Percentiles rank a stretch among this genome's conserved stretches.
Conservation (phyloP, 345 rosid genomes). For the Eucalyptus viminalis region DNA sequence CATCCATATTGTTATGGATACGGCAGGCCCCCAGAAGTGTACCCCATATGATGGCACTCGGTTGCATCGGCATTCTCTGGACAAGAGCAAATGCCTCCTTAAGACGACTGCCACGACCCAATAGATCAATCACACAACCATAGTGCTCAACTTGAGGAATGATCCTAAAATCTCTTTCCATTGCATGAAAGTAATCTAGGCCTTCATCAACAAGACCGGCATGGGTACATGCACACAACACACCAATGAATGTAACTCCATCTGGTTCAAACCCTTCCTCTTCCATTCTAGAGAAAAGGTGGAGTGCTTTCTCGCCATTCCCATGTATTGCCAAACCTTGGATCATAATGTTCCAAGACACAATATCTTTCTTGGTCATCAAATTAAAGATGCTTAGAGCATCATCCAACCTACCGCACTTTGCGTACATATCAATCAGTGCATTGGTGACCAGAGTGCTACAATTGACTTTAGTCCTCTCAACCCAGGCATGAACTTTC, state of each 20-base stretch:
- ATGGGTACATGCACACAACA: slow-evolving; percentile 82
- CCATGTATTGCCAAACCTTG: slow-evolving; percentile 83
- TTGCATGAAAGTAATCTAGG: slow-evolving; percentile 34
- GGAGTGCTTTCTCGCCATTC: slow-evolving; percentile 51
- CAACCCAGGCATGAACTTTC: slow-evolving; percentile 42
- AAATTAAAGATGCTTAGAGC: slow-evolving; percentile 47
- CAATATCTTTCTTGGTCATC: slow-evolving; percentile 46
- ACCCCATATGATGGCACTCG: slow-evolving; percentile 77
- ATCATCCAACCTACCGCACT: slow-evolving; percentile 54
- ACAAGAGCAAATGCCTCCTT: slow-evolving; percentile 62
- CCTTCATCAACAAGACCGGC: slow-evolving; percentile 74
- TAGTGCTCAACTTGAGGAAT: slow-evolving; percentile 75
- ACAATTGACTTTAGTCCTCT: slow-evolving; percentile 21
- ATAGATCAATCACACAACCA: slow-evolving; percentile 78
- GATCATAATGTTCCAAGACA: slow-evolving; percentile 88
- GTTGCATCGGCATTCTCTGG: slow-evolving; percentile 60
- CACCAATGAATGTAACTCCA: slow-evolving; percentile 50
- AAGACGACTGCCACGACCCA: slow-evolving; percentile 69
- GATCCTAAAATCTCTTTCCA: slow-evolving; percentile 60
- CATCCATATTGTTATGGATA: slow-evolving; percentile 36
- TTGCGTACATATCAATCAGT: slow-evolving; percentile 75
- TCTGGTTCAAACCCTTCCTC: slow-evolving; percentile 60
- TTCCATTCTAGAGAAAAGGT: slow-evolving; percentile 57
- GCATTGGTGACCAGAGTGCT: slow-evolving; percentile 54
- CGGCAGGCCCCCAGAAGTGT: slow-evolving; percentile 76